Percentiles rank a stretch among this genome's conserved stretches.
Conservation (phyloP, 2,329 filamentous ascomycete species). For the Aspergillus hiratsukae region DNA sequence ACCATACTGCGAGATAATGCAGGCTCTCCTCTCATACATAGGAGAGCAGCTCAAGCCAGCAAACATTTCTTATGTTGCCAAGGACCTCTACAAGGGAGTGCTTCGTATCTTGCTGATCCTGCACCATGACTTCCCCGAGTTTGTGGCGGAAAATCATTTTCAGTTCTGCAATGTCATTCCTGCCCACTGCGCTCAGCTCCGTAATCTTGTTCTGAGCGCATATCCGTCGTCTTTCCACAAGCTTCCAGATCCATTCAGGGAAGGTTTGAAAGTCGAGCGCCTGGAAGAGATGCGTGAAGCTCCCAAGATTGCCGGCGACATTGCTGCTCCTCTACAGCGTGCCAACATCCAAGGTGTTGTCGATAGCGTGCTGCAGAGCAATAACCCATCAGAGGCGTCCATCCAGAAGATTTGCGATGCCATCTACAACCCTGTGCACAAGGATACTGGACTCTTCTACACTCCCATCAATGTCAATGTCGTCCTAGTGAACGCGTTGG, state of each 20-base stretch:
- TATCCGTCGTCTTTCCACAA: constrained; percentile 67
- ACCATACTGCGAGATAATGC: constrained; percentile 67
- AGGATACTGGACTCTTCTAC: constrained; percentile 62
- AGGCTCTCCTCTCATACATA: constrained; percentile 67
- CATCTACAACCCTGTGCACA: constrained; percentile 57
- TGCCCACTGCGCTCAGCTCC: constrained; percentile 76
- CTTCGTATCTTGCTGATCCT: constrained; percentile 79
- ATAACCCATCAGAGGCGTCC: constrained; percentile 61
- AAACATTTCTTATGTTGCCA: constrained; percentile 64
- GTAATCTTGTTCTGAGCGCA: constrained; percentile 82
- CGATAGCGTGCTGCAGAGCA: constrained; percentile 50
- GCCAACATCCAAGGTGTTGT: constrained; percentile 52
- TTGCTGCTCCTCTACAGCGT: constrained; percentile 44
- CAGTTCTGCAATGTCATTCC: constrained; percentile 77
- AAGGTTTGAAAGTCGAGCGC: constrained; percentile 70
- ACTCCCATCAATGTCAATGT: constrained; percentile 65
- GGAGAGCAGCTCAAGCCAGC: constrained; percentile 74
- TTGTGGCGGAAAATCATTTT: constrained; percentile 81
- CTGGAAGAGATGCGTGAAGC: constrained; percentile 68
- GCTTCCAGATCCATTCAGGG: constrained; percentile 67
- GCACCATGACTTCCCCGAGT: constrained; percentile 93
- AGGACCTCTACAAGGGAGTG: constrained; percentile 79
- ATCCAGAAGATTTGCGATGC: constrained; percentile 72
- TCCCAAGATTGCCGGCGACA: constrained; percentile 62
- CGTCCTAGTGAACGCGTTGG: constrained; percentile 71